These are phyloP conservation scores for Akanthomyces dipterigenus DNA, from an alignment of 2,329 filamentous ascomycete species.

Conservation along the genomic window DNA sequence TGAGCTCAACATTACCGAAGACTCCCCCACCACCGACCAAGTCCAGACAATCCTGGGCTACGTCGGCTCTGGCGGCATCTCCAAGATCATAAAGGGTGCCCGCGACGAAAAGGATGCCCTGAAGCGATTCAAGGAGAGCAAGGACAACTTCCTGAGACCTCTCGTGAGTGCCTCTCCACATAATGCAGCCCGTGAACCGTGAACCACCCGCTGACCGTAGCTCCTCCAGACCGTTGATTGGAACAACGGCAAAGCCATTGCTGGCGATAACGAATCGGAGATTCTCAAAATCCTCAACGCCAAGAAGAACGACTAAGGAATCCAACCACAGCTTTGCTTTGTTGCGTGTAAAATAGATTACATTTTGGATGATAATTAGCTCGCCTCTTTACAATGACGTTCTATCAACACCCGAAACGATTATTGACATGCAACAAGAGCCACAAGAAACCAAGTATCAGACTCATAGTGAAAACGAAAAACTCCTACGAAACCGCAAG, in stretches of 20 bases:
- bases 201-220: background rate
- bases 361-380: background rate
- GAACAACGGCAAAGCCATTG: slow-evolving; percentile 78
- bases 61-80: slow-evolving; percentile 56
- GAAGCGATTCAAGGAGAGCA: slow-evolving; percentile 66
- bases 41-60: slow-evolving; percentile 80
- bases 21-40: slow-evolving; percentile 73
- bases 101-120: slow-evolving; percentile 69
- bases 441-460: background rate
- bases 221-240: slow-evolving; percentile 67
- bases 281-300: slow-evolving; percentile 74
- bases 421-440: background rate
- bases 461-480: background rate
- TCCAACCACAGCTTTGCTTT: background rate
- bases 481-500: background rate
- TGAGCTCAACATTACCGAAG: slow-evolving; percentile 78
- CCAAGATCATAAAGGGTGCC: slow-evolving; percentile 65
- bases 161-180: slow-evolving; percentile 50
- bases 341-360: slow-evolving; percentile 14
- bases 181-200: background rate
- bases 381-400: background rate
- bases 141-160: slow-evolving; percentile 64
- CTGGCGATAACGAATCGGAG: slow-evolving; percentile 77
- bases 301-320: slow-evolving; percentile 29
- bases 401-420: background rate